A percentile compares a stretch with the other conserved stretches of the same genome.
Conservation (phyloP, 2,329 filamentous ascomycete genomes). For the Talaromyces sp. region DNA sequence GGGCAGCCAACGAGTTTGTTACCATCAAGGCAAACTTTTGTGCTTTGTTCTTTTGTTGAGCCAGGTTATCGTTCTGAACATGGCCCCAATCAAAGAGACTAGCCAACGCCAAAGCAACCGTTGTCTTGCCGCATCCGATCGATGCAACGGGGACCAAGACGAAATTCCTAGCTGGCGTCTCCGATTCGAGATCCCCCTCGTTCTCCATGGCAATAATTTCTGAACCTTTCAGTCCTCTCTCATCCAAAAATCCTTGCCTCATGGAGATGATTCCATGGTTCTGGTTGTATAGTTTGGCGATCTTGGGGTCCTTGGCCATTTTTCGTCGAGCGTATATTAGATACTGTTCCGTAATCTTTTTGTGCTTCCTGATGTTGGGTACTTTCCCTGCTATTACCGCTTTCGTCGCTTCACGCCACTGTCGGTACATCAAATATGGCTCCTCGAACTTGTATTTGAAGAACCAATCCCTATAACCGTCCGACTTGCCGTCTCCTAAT, state of each 20-base stretch:
- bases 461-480: constrained; percentile 85
- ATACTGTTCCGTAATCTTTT: constrained; percentile 87
- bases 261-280: constrained; percentile 96
- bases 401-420: constrained; percentile 98
- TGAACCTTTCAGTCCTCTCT: constrained; percentile 78
- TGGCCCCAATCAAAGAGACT: constrained; percentile 90
- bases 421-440: constrained; percentile 96
- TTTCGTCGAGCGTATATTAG: constrained; percentile 73
- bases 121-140: constrained; percentile 96
- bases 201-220: constrained; percentile 76
- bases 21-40: constrained; percentile 72
- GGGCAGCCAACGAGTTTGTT: constrained; percentile 59
- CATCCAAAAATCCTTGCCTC: constrained; percentile 79
- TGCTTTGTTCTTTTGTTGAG: constrained; percentile 69
- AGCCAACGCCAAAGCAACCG: constrained; percentile 73
- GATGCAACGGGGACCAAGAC: constrained; percentile 89
- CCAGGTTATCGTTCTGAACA: constrained; percentile 95
- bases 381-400: constrained; percentile 71
- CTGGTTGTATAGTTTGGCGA: constrained; percentile 69
- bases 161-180: constrained; percentile 61
- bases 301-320: constrained; percentile 63
- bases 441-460: constrained; percentile 99
- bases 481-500: constrained; percentile 49
- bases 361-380: constrained; percentile 81
- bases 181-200: constrained; percentile 31